Percentiles rank a stretch among this genome's conserved stretches.
Evolutionary conservation across 805 yeast genomes (phyloP).

Genomic region (Metschnikowia sp.): DNA sequence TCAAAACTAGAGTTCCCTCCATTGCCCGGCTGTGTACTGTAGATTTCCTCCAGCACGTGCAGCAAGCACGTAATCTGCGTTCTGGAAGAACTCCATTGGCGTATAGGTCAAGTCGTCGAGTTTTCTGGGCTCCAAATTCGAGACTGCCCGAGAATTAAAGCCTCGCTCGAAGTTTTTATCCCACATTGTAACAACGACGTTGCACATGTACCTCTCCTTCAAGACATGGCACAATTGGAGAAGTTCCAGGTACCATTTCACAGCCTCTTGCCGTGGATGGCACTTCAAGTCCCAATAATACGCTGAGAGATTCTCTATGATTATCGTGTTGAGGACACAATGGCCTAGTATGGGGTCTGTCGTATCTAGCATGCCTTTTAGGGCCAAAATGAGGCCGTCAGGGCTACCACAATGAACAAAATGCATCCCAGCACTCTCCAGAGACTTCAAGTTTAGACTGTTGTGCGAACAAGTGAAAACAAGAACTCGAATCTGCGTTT

Average conservation of each 20-base stretch:
- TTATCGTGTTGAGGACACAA: conserved; percentile 19
- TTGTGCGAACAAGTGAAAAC: conserved; percentile 9
- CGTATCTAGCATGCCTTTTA: conserved; percentile 3
- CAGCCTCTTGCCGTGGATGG: not conserved
- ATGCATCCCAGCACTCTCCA: not conserved
- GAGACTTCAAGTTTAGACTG: not conserved
- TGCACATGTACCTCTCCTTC: conserved; percentile 23
- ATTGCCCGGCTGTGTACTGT: not conserved
- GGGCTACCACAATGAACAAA: conserved; percentile 4
- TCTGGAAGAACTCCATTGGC: conserved; percentile 9
- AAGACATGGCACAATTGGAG: conserved; percentile 10
- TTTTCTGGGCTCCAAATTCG: not conserved
- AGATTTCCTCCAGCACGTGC: not conserved
- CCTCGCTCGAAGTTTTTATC: conserved; percentile 32
- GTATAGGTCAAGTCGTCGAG: conserved; percentile 9
- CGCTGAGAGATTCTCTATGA: conserved; percentile 33
- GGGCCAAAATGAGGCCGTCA: conserved; percentile 1
- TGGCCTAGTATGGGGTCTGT: not conserved
- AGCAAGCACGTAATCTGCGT: not conserved
- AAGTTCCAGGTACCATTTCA: conserved; percentile 17
- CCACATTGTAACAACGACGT: conserved; percentile 28
- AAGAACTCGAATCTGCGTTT: not conserved
- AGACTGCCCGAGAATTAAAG: conserved; percentile 12
- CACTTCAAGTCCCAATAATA: conserved; percentile 30
- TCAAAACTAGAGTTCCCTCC: not conserved